Base-by-base conservation (phyloP, 106 monocot species). In the Acanthochlamys bracteata region DNA sequence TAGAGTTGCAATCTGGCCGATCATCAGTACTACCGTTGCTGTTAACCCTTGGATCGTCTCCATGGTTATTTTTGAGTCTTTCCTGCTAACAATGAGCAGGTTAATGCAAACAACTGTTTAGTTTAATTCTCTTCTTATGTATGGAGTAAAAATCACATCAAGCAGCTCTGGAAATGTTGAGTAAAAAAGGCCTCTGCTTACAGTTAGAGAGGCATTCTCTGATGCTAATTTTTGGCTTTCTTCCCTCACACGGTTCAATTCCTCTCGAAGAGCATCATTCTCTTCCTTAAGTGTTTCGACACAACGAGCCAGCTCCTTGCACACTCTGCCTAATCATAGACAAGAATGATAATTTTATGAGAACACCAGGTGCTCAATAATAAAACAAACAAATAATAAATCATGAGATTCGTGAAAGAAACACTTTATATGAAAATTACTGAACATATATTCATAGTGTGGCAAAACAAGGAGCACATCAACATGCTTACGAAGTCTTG, bases 401-500 rank as follows among this genome's bases (percentile, higher is more conserved):
- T 33, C 33, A 33, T 33, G 6, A 33, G 33, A n/a, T n/a, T 33
- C 33, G 6, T 3, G 33, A 33, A 3, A 6, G 33, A 33, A 33
- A 33, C 6, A 33, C 33, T 33, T 33, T 33, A 33, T 33, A 33
- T 33, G 33, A 33, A 33, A 6, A 33, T 33, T 6, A 33, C 33
- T 33, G 33, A n/a, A n/a, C n/a, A n/a, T 6, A 33, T 33, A 1
- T 33, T 33, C 33, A 33, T 33, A 3, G 1, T 6, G 6, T 33
- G 33, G 33, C 33, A 33, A 33, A 33, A 33, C 33, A 33, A 33
- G n/a, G 33, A 33, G 33, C 33, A 33, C 49, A 40, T 23, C 9
- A 24, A 84, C 84, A 80, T 84, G 84, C 64, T 84, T 84, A 20
- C 80, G 69, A 25, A 84, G 53, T 51, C 84, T 70, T 39, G 84